Base-by-base conservation (phyloP, 2,329 filamentous ascomycete genomes). In the Cladosporium sp. region DNA sequence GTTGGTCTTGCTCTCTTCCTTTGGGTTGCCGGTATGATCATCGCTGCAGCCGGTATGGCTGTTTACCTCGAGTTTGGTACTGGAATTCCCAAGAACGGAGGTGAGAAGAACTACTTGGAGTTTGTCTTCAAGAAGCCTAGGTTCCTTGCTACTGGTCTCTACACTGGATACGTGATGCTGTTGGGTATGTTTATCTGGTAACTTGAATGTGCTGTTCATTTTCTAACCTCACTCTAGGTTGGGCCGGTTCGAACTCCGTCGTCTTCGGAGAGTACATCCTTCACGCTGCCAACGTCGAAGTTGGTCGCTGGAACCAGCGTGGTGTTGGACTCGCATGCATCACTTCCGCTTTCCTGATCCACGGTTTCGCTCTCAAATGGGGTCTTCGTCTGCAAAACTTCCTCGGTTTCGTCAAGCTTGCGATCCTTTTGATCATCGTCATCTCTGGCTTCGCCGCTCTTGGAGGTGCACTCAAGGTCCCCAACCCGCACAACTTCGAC, bases 201-300 rank as follows among this genome's bases (percentile, higher is more conserved):
- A 12, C 3, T 55, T 30, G 6, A 21, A 3, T 18, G 8, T 11
- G 76, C 74, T 15, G n/a, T 51, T n/a, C 30, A 4, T 18, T 38
- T 44, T 2, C 47, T 54, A 24, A 61, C 38, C 24, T 55, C 47
- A 30, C 21, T 61, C 26, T 18, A 34, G 75, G 78, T 14, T 90
- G 87, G 87, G 87, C 87, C 0, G 86, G 85, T 7, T 86, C 86
- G 15, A 91, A 91, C 76, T 89, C 85, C 0, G 86, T 91, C 68
- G 84, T 90, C 47, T 90, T 91, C 69, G 88, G 88, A 67, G 87
- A 90, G 74, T 91, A 91, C 76, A 87, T 91, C 65, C 82, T 91
- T 1, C 83, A 88, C 72, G 89, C 88, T 10, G 86, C 88, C 12
- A 79, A 86, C 14, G 82, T 87, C 26, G 84, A 90, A 69, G 85